Evolutionary conservation across 2,329 filamentous ascomycete genomes (phyloP), one percentile per base, ranked within the genome.

Genomic region (Blastomyces gilchristii): DNA sequence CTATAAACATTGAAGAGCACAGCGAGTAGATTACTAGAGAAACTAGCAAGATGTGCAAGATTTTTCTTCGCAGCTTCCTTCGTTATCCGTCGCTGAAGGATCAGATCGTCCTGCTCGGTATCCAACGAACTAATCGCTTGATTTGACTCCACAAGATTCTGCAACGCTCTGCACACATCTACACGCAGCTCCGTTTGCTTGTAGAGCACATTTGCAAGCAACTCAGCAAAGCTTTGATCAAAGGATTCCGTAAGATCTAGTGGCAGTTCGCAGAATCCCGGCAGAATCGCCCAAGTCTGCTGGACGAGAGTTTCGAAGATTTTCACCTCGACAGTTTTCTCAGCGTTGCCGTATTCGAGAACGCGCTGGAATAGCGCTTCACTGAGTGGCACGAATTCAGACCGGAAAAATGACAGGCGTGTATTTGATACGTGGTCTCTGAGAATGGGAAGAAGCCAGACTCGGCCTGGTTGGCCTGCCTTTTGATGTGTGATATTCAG

Each of bases 1-100:
- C 90, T 96, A 78, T 99, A 99, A 54, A 99, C 93, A 73, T 99
- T 99, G 82, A 99, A 97, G n/a, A 99, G 80, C 0, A 97, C 93
- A 7, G 94, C 92, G 52, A 99, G 84, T 77, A 99, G 84, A 70
- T 97, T 97, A 65, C 88, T 88, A 0, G 93, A 83, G 71, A 94
- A 92, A 0, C 80, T 79, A 18, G 90, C 86, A 14, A 99, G 81
- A 73, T 96, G 87, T n/a, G 85, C 79, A 49, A 97, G 78, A 72
- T 97, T 97, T 75, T 87, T 87, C 73, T 85, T 80, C 0, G 94
- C 93, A 49, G 86, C 81, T 3, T 81, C 83, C 72, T 88, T 91
- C 3, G 88, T 86, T 16, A 97, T 84, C 59, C 92, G 83, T 69
- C 88, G 88, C 72, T 93, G 90, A 14, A 91, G 80, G 45, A 94